phyloP scores from a whole-genome alignment of 2,329 filamentous ascomycete genomes.

The Ceratocystis alfenasii region DNA sequence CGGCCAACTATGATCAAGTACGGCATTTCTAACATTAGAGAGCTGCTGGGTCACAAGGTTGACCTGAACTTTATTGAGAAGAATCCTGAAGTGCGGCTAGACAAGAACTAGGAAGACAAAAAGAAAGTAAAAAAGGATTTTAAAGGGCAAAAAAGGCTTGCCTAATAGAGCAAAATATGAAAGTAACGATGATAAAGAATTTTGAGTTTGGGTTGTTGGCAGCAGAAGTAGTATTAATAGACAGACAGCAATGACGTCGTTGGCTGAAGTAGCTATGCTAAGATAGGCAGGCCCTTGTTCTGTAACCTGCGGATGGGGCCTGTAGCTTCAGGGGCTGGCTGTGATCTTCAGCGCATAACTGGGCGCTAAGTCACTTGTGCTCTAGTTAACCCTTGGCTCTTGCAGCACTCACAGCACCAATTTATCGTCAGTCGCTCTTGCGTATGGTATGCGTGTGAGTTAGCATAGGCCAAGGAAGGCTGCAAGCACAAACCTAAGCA shows the following conservation, averaged over 20 bases:
- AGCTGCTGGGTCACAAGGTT: slow-evolving; percentile 88
- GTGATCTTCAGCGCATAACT: too few species aligned
- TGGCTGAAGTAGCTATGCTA: too few species aligned
- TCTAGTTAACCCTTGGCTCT: too few species aligned
- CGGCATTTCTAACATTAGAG: slow-evolving; percentile 77
- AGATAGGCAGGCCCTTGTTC: too few species aligned
- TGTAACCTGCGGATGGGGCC: too few species aligned
- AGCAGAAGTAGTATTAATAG: neutral
- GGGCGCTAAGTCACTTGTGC: too few species aligned
- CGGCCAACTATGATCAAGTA: slow-evolving; percentile 97
- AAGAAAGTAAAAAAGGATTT: slow-evolving; percentile 13
- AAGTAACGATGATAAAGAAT: slow-evolving; percentile 3
- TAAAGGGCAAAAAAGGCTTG: neutral
- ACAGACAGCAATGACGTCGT: slow-evolving; percentile 1
- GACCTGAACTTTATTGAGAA: slow-evolving; percentile 85
- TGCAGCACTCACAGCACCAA: neutral
- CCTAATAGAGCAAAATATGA: neutral
- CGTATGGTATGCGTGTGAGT: too few species aligned
- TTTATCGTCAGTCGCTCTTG: too few species aligned
- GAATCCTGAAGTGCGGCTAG: slow-evolving; percentile 81
- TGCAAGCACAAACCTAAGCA: too few species aligned
- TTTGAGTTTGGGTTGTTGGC: neutral
- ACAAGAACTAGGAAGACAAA: slow-evolving; percentile 53
- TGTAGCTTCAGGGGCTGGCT: too few species aligned
- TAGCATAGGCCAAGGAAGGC: too few species aligned